phyloP scores from a whole-genome alignment of 805 yeast species.

The Candida coleopterorum region DNA sequence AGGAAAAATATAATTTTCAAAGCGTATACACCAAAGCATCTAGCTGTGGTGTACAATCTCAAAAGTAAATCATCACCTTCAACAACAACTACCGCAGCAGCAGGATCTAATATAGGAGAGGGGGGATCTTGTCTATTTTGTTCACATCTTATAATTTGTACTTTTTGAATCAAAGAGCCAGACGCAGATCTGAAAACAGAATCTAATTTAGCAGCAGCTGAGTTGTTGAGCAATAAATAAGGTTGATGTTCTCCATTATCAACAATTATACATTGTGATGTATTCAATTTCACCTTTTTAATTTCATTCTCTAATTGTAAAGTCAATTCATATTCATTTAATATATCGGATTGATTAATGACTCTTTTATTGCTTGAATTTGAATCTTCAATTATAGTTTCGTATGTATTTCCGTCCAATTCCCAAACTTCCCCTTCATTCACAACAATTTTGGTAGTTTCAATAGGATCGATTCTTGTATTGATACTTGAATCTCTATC shows the following conservation, averaged over 20 bases:
- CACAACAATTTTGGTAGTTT: slow-evolving; percentile 19
- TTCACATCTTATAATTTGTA: slow-evolving; percentile 14
- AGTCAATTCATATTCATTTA: slow-evolving; percentile 22
- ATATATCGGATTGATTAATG: slow-evolving; percentile 24
- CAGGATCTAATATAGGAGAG: neutral
- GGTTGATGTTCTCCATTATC: slow-evolving; percentile 27
- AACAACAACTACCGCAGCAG: too few relatives aligned
- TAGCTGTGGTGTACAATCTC: slow-evolving; percentile 4
- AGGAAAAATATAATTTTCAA: slow-evolving; percentile 7
- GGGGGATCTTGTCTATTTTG: slow-evolving; percentile 1
- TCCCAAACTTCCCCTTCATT: slow-evolving; percentile 20
- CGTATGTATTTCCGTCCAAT: slow-evolving; percentile 22
- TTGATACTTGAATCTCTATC: too few relatives aligned
- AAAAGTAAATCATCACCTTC: slow-evolving; percentile 4
- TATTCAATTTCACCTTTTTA: slow-evolving; percentile 19
- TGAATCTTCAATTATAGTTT: slow-evolving; percentile 16
- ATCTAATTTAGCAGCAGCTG: slow-evolving; percentile 28
- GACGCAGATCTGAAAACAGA: slow-evolving; percentile 9
- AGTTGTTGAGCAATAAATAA: slow-evolving; percentile 33
- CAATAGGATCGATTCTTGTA: slow-evolving; percentile 9
- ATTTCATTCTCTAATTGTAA: slow-evolving; percentile 12
- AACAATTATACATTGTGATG: slow-evolving; percentile 42
- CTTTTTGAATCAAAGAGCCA: slow-evolving; percentile 23
- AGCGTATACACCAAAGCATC: slow-evolving; percentile 4
- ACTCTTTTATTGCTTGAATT: slow-evolving; percentile 8